phyloP scores from a whole-genome alignment of 352 stramenopile species.

The Globisporangium yorkense region DNA sequence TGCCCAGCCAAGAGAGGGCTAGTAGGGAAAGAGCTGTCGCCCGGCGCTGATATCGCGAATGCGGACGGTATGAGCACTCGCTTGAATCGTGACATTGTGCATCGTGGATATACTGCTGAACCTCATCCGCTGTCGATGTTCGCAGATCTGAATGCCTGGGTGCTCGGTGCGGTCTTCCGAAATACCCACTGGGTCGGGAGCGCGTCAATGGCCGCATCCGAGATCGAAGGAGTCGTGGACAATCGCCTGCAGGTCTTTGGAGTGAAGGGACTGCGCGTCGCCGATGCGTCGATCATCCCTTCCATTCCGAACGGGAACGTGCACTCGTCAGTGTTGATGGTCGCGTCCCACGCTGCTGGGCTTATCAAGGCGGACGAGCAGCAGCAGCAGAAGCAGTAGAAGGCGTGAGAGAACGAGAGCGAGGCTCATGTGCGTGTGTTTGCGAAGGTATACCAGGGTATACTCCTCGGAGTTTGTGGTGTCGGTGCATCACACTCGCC shows the following conservation, averaged over 20 bases:
- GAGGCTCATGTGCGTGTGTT: no score
- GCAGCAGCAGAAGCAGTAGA: neutral
- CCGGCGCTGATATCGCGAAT: slow-evolving; percentile 20
- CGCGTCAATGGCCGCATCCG: slow-evolving; percentile 51
- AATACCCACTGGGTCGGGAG: slow-evolving; percentile 87
- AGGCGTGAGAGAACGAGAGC: neutral
- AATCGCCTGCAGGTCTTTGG: slow-evolving; percentile 55
- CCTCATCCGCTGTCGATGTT: no score
- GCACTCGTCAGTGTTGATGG: slow-evolving; percentile 68
- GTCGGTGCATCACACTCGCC: slow-evolving; percentile 20
- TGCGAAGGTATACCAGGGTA: no score
- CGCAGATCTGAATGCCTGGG: slow-evolving; percentile 54
- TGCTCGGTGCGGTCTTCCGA: slow-evolving; percentile 55
- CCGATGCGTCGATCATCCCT: slow-evolving; percentile 64
- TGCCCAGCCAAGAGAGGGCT: slow-evolving; percentile 34
- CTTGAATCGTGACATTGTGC: neutral
- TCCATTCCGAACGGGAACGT: slow-evolving; percentile 72
- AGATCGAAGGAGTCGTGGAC: slow-evolving; percentile 49
- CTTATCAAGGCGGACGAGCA: slow-evolving; percentile 25
- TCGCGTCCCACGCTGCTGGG: slow-evolving; percentile 41
- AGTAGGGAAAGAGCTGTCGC: slow-evolving; percentile 33
- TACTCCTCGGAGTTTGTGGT: slow-evolving; percentile 56
- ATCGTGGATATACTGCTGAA: neutral
- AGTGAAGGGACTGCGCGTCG: slow-evolving; percentile 48
- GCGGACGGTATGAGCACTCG: neutral